Evolutionary conservation across 1,284 basidiomycete genomes (phyloP).

Genomic region (Gomphus sp.): DNA sequence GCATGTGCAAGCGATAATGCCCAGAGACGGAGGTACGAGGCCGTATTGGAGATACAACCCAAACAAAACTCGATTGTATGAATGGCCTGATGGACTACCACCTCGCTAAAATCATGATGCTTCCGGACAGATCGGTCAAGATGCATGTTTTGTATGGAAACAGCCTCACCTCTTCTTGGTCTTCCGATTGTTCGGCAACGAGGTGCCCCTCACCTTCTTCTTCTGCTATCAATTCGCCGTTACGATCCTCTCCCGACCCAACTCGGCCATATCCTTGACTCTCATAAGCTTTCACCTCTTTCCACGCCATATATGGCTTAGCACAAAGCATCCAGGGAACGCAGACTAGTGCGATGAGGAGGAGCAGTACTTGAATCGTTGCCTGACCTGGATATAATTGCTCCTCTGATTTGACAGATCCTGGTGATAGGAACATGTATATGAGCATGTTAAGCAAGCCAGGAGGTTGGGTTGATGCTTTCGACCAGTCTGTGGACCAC

Average conservation of each 20-base stretch:
- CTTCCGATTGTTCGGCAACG: slow-evolving; percentile 59
- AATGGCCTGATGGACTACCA: slow-evolving; percentile 95
- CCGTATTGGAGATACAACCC: slow-evolving; percentile 98
- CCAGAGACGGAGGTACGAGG: slow-evolving; percentile 98
- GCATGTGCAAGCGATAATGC: slow-evolving; percentile 97
- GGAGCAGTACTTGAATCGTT: slow-evolving; percentile 74
- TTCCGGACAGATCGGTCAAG: slow-evolving; percentile 17
- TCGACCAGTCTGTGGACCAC: slow-evolving; percentile 90
- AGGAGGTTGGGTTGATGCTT: slow-evolving; percentile 65
- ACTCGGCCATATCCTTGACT: slow-evolving; percentile 79
- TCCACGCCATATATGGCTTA: slow-evolving; percentile 93
- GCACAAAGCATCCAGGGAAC: slow-evolving; percentile 92
- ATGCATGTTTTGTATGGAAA: background rate
- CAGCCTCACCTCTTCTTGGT: slow-evolving; percentile 43
- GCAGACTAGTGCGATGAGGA: slow-evolving; percentile 78
- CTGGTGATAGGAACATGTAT: slow-evolving; percentile 87
- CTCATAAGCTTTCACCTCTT: slow-evolving; percentile 82
- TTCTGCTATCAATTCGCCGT: slow-evolving; percentile 67
- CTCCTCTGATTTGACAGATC: slow-evolving; percentile 58
- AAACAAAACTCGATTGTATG: slow-evolving; percentile 99
- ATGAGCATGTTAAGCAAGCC: slow-evolving; percentile 95
- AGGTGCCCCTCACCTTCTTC: slow-evolving; percentile 79
- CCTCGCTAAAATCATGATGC: slow-evolving; percentile 86
- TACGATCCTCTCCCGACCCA: slow-evolving; percentile 41
- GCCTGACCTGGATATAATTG: slow-evolving; percentile 86